A percentile compares a stretch with the other conserved stretches of the same genome.
These are phyloP conservation scores for Suhomyces yuchorum DNA, from an alignment of 1,139 yeast genomes.

Conservation along the genomic window DNA sequence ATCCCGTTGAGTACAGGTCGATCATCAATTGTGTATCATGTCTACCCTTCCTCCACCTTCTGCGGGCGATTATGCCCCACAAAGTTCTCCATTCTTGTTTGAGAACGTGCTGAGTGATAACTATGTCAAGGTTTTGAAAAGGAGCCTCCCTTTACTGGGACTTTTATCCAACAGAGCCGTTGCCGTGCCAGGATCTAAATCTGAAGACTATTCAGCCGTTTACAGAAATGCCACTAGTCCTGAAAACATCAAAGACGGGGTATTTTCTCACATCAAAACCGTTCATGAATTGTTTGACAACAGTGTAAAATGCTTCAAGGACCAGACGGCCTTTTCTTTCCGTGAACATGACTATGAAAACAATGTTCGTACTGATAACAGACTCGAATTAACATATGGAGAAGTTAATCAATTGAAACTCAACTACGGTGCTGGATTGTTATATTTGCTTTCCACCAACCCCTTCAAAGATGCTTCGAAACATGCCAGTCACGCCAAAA, in stretches of 20 bases:
- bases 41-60: slow-evolving; percentile 23
- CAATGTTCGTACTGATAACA: slow-evolving; percentile 17
- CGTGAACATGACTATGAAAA: slow-evolving; percentile 24
- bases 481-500: slow-evolving; percentile 24
- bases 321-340: slow-evolving; percentile 19
- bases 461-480: slow-evolving; percentile 21
- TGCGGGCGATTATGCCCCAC: slow-evolving; percentile 18
- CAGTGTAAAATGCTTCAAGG: slow-evolving; percentile 17
- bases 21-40: background rate
- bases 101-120: slow-evolving; percentile 13
- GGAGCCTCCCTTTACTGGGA: slow-evolving; percentile 29
- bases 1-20: background rate
- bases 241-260: slow-evolving; percentile 24
- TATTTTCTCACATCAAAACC: slow-evolving; percentile 22
- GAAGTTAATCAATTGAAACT: slow-evolving; percentile 20
- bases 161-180: slow-evolving; percentile 19
- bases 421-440: slow-evolving; percentile 25
- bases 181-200: slow-evolving; percentile 34
- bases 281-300: slow-evolving; percentile 19
- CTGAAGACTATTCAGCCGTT: slow-evolving; percentile 34
- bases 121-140: slow-evolving; percentile 19
- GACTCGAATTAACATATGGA: slow-evolving; percentile 17
- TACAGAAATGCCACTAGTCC: slow-evolving; percentile 35
- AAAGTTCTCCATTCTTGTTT: slow-evolving; percentile 25
- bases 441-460: slow-evolving; percentile 23